phyloP scores from a whole-genome alignment of 345 rosid species.

The Acer campestre region DNA sequence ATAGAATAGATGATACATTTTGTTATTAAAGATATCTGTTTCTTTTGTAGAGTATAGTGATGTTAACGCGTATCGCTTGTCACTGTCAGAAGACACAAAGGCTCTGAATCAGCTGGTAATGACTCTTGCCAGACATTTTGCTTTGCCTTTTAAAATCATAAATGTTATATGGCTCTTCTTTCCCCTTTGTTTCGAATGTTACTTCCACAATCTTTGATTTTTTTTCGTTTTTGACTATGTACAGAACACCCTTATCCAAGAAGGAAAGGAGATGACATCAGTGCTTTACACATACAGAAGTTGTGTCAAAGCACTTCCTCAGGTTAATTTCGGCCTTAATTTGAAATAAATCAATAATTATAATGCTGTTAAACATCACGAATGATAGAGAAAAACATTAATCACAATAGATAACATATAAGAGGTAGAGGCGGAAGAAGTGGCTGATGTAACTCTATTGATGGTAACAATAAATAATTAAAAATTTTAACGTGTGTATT shows the following conservation, averaged over 20 bases:
- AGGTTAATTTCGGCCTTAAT: slow-evolving; percentile 46
- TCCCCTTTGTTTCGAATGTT: neutral
- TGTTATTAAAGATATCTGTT: slow-evolving; percentile 2
- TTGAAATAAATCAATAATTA: neutral
- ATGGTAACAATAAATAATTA: neutral
- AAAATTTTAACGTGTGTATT: neutral
- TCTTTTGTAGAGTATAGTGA: slow-evolving; percentile 76
- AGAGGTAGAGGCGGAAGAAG: neutral
- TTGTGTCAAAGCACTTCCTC: slow-evolving; percentile 99
- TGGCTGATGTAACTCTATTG: neutral
- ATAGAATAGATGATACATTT: neutral
- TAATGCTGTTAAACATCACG: neutral
- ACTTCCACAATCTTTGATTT: slow-evolving; percentile 3
- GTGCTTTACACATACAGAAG: slow-evolving; percentile 96
- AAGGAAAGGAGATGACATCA: slow-evolving; percentile 97
- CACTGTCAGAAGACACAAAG: slow-evolving; percentile 96
- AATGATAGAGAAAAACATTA: neutral
- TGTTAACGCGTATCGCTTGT: slow-evolving; percentile 86
- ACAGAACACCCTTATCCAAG: slow-evolving; percentile 90
- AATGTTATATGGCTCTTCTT: slow-evolving; percentile 1
- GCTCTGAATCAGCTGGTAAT: slow-evolving; percentile 96
- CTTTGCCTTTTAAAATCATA: slow-evolving; percentile 9
- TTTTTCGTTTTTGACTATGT: slow-evolving; percentile 23
- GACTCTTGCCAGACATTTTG: slow-evolving; percentile 8
- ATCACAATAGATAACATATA: neutral